A percentile compares a stretch with the other conserved stretches of the same genome.
Conservation (phyloP, 768 basidiomycete species). For the Kwoniella heveanensis region DNA sequence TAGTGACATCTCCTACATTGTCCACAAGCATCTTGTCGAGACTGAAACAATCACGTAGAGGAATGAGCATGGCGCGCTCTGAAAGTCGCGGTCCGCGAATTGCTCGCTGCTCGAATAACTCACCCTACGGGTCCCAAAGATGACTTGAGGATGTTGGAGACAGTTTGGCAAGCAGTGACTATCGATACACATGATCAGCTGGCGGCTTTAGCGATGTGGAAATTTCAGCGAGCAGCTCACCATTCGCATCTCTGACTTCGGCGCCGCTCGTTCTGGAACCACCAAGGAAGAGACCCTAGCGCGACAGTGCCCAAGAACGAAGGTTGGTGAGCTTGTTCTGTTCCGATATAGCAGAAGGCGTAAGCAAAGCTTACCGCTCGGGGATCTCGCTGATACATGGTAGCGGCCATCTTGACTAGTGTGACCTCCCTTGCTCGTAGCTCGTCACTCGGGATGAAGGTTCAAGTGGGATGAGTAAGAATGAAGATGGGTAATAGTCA, state of each 20-base stretch:
- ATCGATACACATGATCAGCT: background rate
- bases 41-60: conserved; percentile 19
- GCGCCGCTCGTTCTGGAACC: conserved; percentile 92
- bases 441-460: no score
- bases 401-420: conserved; percentile 44
- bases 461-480: background rate
- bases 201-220: background rate
- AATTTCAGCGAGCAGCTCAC: conserved; percentile 59
- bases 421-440: no score
- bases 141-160: conserved; percentile 96
- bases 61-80: no score
- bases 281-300: conserved; percentile 79
- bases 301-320: background rate
- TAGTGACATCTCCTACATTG: conserved; percentile 98
- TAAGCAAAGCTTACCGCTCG: conserved; percentile 47
- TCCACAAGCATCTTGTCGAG: conserved; percentile 77
- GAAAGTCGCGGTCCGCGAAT: no score
- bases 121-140: conserved; percentile 92
- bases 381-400: conserved; percentile 57
- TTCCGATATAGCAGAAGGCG: no score
- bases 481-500: background rate
- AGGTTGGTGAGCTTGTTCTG: background rate
- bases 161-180: conserved; percentile 94
- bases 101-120: conserved; percentile 60
- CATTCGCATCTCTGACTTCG: conserved; percentile 96